Percentiles rank a stretch among this genome's conserved stretches.
Evolutionary conservation across 2,329 filamentous ascomycete genomes (phyloP).

Genomic region (Niveomyces coronatus): DNA sequence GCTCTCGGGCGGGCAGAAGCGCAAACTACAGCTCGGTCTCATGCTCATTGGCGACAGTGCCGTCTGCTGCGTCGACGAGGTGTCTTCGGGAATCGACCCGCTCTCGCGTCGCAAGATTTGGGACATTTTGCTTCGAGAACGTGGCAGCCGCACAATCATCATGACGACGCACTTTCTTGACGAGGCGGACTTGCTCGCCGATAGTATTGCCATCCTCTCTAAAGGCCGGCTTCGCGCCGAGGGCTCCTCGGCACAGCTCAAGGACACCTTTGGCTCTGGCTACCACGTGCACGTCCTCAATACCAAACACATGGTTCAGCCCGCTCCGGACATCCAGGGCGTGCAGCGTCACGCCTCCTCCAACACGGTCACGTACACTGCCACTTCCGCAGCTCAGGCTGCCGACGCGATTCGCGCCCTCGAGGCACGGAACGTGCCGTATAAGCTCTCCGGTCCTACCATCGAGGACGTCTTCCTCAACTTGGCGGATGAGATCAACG

Average conservation of each 20-base stretch:
- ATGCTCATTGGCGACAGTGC: constrained; percentile 67
- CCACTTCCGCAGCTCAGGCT: constrained; percentile 55
- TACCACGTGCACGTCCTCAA: constrained; percentile 21
- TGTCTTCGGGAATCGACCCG: constrained; percentile 63
- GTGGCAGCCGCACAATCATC: constrained; percentile 56
- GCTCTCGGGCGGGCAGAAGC: constrained; percentile 65
- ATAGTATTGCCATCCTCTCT: constrained; percentile 60
- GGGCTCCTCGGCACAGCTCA: constrained; percentile 59
- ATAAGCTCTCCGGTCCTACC: constrained; percentile 59
- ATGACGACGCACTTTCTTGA: constrained; percentile 70
- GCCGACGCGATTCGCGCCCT: constrained; percentile 58
- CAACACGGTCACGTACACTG: constrained; percentile 60
- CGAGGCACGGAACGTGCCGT: constrained; percentile 51
- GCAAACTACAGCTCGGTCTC: constrained; percentile 67
- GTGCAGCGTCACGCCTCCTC: constrained; percentile 45
- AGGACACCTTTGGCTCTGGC: constrained; percentile 48
- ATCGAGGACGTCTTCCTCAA: constrained; percentile 66
- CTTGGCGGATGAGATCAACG: constrained; percentile 40
- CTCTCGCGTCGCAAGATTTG: constrained; percentile 42
- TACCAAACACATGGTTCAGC: constrained; percentile 19
- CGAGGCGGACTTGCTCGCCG: constrained; percentile 61
- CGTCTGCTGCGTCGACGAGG: constrained; percentile 66
- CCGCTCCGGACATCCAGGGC: constrained; percentile 40
- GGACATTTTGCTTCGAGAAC: constrained; percentile 57
- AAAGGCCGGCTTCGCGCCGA: constrained; percentile 56